Conservation (phyloP, 1,139 yeast genomes). For the Blastobotrys proliferans region DNA sequence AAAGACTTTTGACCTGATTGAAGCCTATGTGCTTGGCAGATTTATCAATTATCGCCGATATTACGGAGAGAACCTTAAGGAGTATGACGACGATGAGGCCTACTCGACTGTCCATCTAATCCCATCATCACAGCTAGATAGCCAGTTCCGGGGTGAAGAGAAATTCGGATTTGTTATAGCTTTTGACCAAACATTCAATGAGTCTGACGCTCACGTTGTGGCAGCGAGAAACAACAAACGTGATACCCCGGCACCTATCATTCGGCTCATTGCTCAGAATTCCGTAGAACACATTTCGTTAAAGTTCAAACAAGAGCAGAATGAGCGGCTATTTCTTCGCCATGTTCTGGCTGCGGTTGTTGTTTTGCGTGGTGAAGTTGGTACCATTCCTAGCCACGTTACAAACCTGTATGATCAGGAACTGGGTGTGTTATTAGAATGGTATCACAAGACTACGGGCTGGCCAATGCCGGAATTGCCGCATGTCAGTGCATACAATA, state of each 20-base stretch:
- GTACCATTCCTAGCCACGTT: constrained; percentile 74
- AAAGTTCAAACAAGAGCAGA: constrained; percentile 12
- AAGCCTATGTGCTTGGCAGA: constrained; percentile 69
- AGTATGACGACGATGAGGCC: constrained; percentile 22
- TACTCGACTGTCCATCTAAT: constrained; percentile 33
- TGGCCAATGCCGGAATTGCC: constrained; percentile 60
- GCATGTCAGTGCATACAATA: constrained; percentile 54
- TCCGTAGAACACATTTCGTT: constrained; percentile 65
- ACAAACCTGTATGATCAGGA: constrained; percentile 71
- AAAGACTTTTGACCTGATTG: constrained; percentile 68
- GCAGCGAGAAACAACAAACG: constrained; percentile 32
- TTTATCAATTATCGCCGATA: constrained; percentile 63
- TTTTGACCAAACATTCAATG: constrained; percentile 66
- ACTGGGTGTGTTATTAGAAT: constrained; percentile 56
- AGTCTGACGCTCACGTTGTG: constrained; percentile 36
- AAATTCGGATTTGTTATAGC: constrained; percentile 62
- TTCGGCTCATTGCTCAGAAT: constrained; percentile 70
- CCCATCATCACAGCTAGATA: constrained; percentile 30
- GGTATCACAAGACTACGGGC: constrained; percentile 42
- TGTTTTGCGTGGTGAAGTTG: constrained; percentile 78
- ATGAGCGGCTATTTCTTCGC: constrained; percentile 11
- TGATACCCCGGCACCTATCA: constrained; percentile 46
- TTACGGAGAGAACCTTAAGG: constrained; percentile 45
- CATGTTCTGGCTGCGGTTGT: constrained; percentile 74
- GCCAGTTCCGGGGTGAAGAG: constrained; percentile 24